Conservation (phyloP, 208 protist genomes). For the Leptomonas pyrrhocoris region DNA sequence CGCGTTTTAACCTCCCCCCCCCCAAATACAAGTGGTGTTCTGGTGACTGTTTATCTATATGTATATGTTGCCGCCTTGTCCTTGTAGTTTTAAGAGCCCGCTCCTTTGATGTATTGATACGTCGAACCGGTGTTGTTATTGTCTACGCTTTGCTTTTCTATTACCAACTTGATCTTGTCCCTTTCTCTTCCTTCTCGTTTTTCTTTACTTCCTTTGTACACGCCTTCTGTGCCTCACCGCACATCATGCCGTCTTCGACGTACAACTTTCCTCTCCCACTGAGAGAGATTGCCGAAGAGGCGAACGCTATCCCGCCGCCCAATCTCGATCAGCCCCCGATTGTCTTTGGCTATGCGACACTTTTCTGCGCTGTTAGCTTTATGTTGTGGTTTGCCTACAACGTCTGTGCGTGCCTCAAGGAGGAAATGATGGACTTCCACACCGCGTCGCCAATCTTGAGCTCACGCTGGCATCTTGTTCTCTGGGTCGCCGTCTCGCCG, state of each 20-base stretch:
- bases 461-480: conserved; percentile 32
- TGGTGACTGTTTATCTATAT: too few relatives aligned
- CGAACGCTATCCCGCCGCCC: conserved; percentile 24
- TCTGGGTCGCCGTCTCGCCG: conserved; percentile 31
- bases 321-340: conserved; percentile 15
- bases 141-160: too few relatives aligned
- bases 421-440: conserved; percentile 15
- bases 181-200: too few relatives aligned
- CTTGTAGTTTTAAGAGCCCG: too few relatives aligned
- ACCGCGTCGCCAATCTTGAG: conserved; percentile 26
- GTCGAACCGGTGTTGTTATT: too few relatives aligned
- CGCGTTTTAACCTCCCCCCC: too few relatives aligned
- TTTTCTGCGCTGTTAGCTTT: conserved; percentile 19
- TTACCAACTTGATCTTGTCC: too few relatives aligned
- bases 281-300: conserved; percentile 2
- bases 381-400: conserved; percentile 30
- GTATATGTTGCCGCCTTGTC: too few relatives aligned
- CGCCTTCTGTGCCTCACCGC: too few relatives aligned
- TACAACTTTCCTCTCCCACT: conserved; percentile 9
- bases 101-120: too few relatives aligned
- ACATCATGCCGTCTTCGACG: conserved; percentile 10
- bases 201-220: too few relatives aligned
- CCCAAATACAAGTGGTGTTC: too few relatives aligned
- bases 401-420: conserved; percentile 9
- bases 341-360: conserved; percentile 33